Conservation (phyloP, 306 rosid genomes). For the Casuarina cunninghamiana region DNA sequence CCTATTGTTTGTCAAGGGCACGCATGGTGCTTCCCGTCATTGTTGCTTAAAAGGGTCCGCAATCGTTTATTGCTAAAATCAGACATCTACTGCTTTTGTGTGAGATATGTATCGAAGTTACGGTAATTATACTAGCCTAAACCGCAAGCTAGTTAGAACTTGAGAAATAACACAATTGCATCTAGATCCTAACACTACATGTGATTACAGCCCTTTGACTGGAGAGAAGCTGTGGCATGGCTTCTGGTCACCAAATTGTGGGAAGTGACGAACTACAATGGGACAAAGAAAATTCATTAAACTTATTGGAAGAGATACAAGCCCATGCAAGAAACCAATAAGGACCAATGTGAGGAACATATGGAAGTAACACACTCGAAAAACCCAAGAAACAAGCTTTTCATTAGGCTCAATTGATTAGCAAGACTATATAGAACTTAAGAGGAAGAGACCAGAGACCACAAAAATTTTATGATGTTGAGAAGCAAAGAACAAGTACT, state of each 20-base stretch:
- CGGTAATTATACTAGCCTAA: background rate
- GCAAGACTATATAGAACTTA: conserved; percentile 15
- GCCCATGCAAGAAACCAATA: conserved; percentile 96
- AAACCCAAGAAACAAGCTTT: conserved; percentile 31
- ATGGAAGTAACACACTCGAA: conserved; percentile 93
- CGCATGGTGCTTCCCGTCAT: too few relatives aligned
- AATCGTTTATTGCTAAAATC: too few relatives aligned
- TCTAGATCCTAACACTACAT: too few relatives aligned
- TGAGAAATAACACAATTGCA: background rate
- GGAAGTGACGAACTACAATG: background rate
- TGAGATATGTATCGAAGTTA: background rate
- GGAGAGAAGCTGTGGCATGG: background rate
- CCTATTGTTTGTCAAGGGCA: too few relatives aligned
- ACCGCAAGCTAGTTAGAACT: background rate
- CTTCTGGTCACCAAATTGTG: background rate
- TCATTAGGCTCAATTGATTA: conserved; percentile 12
- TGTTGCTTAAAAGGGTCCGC: too few relatives aligned
- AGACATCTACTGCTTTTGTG: too few relatives aligned
- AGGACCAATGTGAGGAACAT: conserved; percentile 94
- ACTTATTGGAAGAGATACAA: conserved; percentile 91
- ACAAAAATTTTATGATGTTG: conserved; percentile 91
- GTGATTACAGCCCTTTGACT: background rate
- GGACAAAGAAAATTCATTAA: conserved; percentile 14
- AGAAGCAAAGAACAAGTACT: conserved; percentile 82
- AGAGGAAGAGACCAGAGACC: conserved; percentile 50